A percentile compares a stretch with the other conserved stretches of the same genome.
Evolutionary conservation across 2,329 filamentous ascomycete species (phyloP).

Genomic region (Aaosphaeria pasadenensis): DNA sequence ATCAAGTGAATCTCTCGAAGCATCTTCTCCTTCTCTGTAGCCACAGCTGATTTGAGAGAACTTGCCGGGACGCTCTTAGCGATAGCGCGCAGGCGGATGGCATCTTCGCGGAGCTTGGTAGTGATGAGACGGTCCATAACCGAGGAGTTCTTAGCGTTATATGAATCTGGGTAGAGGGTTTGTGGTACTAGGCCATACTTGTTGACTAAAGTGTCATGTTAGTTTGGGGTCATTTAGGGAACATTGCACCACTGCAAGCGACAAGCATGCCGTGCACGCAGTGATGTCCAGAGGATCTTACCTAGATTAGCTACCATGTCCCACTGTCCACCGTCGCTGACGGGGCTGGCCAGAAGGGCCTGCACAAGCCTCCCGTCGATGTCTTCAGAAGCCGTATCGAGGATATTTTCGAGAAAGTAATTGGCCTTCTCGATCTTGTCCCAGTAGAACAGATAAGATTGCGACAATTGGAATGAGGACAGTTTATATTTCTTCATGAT

Average conservation of each 20-base stretch:
- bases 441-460: constrained; percentile 88
- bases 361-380: constrained; percentile 73
- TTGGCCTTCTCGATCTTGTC: constrained; percentile 92
- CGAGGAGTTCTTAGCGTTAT: constrained; percentile 69
- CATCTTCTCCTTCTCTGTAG: constrained; percentile 66
- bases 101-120: constrained; percentile 83
- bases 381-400: constrained; percentile 68
- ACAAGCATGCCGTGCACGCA: no score
- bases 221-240: no score
- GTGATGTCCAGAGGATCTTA: no score
- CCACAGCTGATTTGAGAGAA: constrained; percentile 40
- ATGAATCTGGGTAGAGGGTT: constrained; percentile 75
- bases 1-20: constrained; percentile 77
- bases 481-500: constrained; percentile 81
- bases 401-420: constrained; percentile 81
- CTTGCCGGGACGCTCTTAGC: constrained; percentile 37
- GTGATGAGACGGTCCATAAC: constrained; percentile 73
- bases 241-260: no score
- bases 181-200: constrained; percentile 91
- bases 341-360: constrained; percentile 63
- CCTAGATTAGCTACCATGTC: constrained; percentile 76
- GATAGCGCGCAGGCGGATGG: constrained; percentile 65
- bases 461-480: constrained; percentile 78
- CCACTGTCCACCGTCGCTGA: constrained; percentile 84
- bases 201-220: constrained; percentile 58